phyloP scores from a whole-genome alignment of 2,329 filamentous ascomycete species.

The Fusarium nodosum region DNA sequence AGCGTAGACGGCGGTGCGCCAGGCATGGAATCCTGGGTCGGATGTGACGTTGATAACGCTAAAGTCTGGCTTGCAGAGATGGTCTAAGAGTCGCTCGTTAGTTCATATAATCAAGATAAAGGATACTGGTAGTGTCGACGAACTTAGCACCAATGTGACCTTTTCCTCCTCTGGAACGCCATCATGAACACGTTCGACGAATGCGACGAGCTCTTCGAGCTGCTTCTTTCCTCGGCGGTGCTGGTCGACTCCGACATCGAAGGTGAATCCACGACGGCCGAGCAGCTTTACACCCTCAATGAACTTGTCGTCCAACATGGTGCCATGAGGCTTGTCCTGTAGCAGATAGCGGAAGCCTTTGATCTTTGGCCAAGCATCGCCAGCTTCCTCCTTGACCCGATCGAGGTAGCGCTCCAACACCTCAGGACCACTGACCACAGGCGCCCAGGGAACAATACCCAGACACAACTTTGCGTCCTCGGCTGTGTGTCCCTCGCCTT shows the following conservation, averaged over 20 bases:
- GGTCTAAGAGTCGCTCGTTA: constrained; percentile 68
- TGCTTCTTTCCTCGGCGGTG: constrained; percentile 81
- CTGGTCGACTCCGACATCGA: constrained; percentile 88
- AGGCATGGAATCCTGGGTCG: constrained; percentile 73
- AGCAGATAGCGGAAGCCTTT: constrained; percentile 87
- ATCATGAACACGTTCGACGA: constrained; percentile 76
- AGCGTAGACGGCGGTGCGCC: constrained; percentile 76
- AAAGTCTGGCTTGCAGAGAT: constrained; percentile 90
- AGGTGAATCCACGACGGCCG: constrained; percentile 73
- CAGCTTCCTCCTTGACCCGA: constrained; percentile 71
- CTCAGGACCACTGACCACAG: constrained; percentile 73
- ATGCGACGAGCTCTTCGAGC: constrained; percentile 77
- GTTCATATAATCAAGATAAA: neutral
- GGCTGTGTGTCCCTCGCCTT: constrained; percentile 69
- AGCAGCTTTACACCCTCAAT: constrained; percentile 75
- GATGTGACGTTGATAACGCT: constrained; percentile 69
- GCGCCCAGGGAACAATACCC: constrained; percentile 88
- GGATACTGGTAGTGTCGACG: constrained; percentile 49
- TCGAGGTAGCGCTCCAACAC: constrained; percentile 75
- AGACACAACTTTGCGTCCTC: constrained; percentile 67
- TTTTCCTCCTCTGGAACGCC: constrained; percentile 70
- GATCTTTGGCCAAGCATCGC: constrained; percentile 74
- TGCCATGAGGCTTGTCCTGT: constrained; percentile 79
- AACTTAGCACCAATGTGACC: constrained; percentile 78
- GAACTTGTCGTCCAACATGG: constrained; percentile 74